phyloP scores from a whole-genome alignment of 495 filamentous ascomycete species.

The Neurospora sp. region DNA sequence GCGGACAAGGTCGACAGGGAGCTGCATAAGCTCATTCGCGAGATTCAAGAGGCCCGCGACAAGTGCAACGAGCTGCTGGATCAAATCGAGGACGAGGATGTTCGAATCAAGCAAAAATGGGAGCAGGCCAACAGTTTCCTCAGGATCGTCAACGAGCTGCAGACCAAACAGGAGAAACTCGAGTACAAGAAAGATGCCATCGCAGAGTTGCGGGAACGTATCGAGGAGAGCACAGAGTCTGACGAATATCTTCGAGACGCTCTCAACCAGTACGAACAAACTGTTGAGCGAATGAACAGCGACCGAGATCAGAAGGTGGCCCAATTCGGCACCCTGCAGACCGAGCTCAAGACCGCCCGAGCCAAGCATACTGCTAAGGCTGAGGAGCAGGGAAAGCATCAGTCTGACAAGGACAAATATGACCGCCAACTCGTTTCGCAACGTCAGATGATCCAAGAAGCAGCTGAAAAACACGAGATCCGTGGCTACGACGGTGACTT shows the following conservation, averaged over 20 bases:
- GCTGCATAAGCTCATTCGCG: slow-evolving; percentile 51
- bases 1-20: slow-evolving; percentile 61
- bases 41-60: slow-evolving; percentile 58
- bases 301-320: slow-evolving; percentile 52
- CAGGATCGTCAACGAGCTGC: slow-evolving; percentile 53
- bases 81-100: slow-evolving; percentile 30
- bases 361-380: slow-evolving; percentile 57
- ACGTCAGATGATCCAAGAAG: slow-evolving; percentile 62
- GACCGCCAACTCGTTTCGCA: slow-evolving; percentile 66
- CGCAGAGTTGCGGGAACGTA: slow-evolving; percentile 54
- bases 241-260: slow-evolving; percentile 69
- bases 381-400: slow-evolving; percentile 70
- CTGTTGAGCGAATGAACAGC: slow-evolving; percentile 51
- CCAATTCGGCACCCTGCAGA: slow-evolving; percentile 53
- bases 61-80: slow-evolving; percentile 48
- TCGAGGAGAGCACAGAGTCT: slow-evolving; percentile 66
- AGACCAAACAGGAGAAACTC: slow-evolving; percentile 49
- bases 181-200: slow-evolving; percentile 47
- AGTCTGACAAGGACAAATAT: slow-evolving; percentile 79
- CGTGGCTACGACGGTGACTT: slow-evolving; percentile 74
- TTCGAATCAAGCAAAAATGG: slow-evolving; percentile 33
- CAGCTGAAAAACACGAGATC: slow-evolving; percentile 69
- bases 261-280: slow-evolving; percentile 72
- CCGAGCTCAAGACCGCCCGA: slow-evolving; percentile 49
- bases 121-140: slow-evolving; percentile 36